Evolutionary conservation across 139 green algal species (phyloP).

Genomic region (Eudorina sp.): DNA sequence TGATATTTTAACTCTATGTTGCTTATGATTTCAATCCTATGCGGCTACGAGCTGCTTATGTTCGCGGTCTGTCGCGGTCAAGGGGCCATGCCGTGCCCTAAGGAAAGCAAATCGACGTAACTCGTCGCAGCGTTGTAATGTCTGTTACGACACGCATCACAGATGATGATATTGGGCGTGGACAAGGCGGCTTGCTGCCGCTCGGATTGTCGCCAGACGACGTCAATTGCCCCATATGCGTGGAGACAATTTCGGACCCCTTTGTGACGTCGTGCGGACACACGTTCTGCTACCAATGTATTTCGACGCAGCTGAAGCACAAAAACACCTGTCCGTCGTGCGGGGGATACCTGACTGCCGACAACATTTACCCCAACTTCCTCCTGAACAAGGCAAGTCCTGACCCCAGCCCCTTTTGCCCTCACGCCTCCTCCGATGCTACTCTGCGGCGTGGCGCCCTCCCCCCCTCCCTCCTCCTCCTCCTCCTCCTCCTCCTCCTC

Average conservation of each 20-base stretch:
- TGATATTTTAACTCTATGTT: neutral
- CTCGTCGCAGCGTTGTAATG: constrained; percentile 21
- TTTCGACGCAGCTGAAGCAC: constrained; percentile 77
- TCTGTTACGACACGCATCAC: constrained; percentile 30
- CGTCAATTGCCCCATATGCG: constrained; percentile 85
- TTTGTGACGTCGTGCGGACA: constrained; percentile 90
- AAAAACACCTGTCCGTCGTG: constrained; percentile 82
- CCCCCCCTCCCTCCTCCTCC: too few species aligned
- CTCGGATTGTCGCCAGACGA: constrained; percentile 58
- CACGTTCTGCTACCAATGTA: constrained; percentile 88
- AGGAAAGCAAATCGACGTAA: too few species aligned
- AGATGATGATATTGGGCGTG: constrained; percentile 6
- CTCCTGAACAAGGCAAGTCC: constrained; percentile 80
- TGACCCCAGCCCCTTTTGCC: too few species aligned
- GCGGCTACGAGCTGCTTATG: neutral
- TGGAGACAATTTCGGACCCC: constrained; percentile 79
- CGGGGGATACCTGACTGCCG: constrained; percentile 69
- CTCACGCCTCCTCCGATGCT: too few species aligned
- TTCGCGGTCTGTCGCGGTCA: constrained; percentile 5
- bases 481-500: too few species aligned
- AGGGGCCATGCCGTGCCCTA: too few species aligned
- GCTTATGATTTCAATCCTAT: too few species aligned
- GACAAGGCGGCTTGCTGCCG: constrained; percentile 3
- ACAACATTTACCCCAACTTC: constrained; percentile 88
- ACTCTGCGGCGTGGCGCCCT: too few species aligned